These are phyloP conservation scores for Neurospora cerealis DNA, from an alignment of 495 filamentous ascomycete genomes.

Conservation along the genomic window DNA sequence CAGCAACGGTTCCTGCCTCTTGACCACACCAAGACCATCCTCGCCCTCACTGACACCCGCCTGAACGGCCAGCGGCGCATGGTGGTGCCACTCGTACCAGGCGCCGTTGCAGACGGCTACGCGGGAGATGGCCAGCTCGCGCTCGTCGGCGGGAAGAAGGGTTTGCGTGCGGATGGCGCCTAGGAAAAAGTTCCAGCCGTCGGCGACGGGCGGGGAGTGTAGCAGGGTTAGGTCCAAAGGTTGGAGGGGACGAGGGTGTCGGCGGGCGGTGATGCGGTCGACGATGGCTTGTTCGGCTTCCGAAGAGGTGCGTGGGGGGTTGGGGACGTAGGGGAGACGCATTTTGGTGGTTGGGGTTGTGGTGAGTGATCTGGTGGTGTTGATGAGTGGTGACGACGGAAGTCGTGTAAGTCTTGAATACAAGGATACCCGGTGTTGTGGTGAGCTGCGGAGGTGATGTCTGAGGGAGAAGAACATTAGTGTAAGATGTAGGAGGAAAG, in stretches of 20 bases:
- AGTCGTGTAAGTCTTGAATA: not conserved
- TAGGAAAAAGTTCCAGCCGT: constrained; percentile 76
- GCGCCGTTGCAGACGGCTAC: constrained; percentile 66
- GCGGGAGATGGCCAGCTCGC: constrained; percentile 65
- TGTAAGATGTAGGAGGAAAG: not conserved
- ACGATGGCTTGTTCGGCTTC: constrained; percentile 48
- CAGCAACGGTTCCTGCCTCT: constrained; percentile 6
- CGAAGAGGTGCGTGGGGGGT: constrained; percentile 42
- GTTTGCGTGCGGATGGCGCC: constrained; percentile 63
- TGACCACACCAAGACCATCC: constrained; percentile 35
- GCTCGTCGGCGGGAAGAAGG: constrained; percentile 44
- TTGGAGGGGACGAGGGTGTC: constrained; percentile 56
- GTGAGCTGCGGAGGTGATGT: not conserved
- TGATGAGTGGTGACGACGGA: not conserved
- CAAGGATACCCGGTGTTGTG: not conserved
- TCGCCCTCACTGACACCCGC: constrained; percentile 38
- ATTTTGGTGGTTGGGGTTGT: constrained; percentile 33
- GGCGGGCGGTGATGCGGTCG: constrained; percentile 49
- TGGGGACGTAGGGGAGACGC: constrained; percentile 61
- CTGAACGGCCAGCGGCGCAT: constrained; percentile 49
- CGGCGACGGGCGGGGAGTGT: constrained; percentile 60
- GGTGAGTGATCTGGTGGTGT: not conserved
- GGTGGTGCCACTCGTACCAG: constrained; percentile 71
- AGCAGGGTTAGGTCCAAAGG: constrained; percentile 64
- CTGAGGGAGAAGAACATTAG: not conserved